These are phyloP conservation scores for Camellia sinensis DNA, from an alignment of 148 eudicot species.

Conservation along the genomic window DNA sequence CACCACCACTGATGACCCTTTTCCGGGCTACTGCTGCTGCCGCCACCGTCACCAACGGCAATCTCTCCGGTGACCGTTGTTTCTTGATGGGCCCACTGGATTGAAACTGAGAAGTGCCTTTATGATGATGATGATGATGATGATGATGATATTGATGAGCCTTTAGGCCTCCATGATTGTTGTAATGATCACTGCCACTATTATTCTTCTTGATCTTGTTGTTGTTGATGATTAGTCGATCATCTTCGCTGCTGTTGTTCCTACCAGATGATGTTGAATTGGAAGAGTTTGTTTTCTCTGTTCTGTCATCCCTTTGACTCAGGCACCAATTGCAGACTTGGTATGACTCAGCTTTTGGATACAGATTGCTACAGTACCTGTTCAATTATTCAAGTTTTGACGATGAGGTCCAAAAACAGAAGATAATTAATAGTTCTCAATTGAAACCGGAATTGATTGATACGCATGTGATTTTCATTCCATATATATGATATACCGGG, in stretches of 20 bases:
- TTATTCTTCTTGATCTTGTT: background rate
- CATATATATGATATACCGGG: too few species aligned
- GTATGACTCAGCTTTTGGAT: constrained; percentile 71
- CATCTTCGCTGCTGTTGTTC: constrained; percentile 19
- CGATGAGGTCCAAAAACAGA: background rate
- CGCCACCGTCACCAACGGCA: constrained; percentile 14
- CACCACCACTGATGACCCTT: background rate
- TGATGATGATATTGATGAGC: background rate
- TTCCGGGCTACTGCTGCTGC: too few species aligned
- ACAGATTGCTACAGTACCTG: constrained; percentile 82
- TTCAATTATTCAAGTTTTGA: background rate
- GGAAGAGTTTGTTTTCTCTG: constrained; percentile 20
- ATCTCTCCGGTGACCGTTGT: constrained; percentile 24
- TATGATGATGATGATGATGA: background rate
- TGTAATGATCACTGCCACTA: background rate
- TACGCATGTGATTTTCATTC: too few species aligned
- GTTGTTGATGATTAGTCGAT: constrained; percentile 17
- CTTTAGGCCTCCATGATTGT: constrained; percentile 8
- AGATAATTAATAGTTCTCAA: too few species aligned
- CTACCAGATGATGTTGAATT: constrained; percentile 37
- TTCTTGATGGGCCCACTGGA: constrained; percentile 43
- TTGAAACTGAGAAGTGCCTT: constrained; percentile 21
- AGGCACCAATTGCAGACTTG: constrained; percentile 80
- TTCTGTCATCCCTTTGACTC: constrained; percentile 30
- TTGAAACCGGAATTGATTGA: too few species aligned